These are phyloP conservation scores for Dactylorhiza incarnata DNA, from an alignment of 106 monocot species.

Conservation along the genomic window DNA sequence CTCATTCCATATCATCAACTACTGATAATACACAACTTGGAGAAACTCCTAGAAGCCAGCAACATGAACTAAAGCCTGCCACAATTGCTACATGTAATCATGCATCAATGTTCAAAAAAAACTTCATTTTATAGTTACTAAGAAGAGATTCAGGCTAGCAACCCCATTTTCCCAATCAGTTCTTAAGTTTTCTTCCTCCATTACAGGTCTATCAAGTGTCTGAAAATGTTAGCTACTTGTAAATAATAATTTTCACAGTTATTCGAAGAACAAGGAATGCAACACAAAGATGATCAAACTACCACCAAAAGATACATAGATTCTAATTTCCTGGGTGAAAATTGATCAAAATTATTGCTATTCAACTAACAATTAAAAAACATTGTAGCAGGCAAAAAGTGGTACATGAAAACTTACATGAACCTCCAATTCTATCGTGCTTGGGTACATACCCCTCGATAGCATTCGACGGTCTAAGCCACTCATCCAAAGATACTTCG, in stretches of 20 bases:
- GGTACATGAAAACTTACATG: neutral
- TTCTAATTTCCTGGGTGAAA: neutral
- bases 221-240: neutral
- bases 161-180: neutral
- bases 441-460: conserved; percentile 85
- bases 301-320: neutral
- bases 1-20: too few relatives aligned
- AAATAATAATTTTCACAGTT: neutral
- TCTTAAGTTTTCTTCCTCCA: neutral
- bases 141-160: neutral
- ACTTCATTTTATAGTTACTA: neutral
- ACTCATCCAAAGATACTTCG: conserved; percentile 46
- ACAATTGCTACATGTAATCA: neutral
- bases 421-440: conserved; percentile 32
- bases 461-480: conserved; percentile 64
- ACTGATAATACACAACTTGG: too few relatives aligned
- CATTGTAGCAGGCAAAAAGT: neutral
- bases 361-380: neutral
- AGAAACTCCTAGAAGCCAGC: too few relatives aligned
- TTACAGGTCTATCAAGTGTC: neutral
- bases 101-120: neutral
- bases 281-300: neutral
- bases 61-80: too few relatives aligned
- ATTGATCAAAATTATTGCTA: neutral
- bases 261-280: neutral